Evolutionary conservation across 73 alveolate species (phyloP).

Genomic region (Uronychia setigera): DNA sequence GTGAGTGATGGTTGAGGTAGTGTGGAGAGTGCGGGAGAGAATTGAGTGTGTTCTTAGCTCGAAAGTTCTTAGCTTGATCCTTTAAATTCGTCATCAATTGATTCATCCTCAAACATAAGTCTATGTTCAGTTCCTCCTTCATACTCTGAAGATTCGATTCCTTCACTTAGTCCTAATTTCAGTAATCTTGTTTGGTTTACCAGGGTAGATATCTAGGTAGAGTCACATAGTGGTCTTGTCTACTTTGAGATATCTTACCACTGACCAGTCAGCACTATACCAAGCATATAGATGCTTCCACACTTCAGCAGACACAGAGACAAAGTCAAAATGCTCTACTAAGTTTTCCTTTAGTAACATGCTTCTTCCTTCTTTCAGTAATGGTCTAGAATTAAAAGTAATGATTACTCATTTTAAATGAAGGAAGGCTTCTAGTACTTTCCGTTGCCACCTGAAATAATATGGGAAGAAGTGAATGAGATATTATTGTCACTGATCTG

Average conservation of each 20-base stretch:
- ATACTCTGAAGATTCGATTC: no score
- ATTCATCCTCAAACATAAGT: no score
- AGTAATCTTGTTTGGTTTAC: no score
- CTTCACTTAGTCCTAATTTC: no score
- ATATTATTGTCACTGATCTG: not conserved
- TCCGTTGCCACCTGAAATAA: not conserved
- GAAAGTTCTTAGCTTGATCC: no score
- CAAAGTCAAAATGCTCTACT: slow-evolving; percentile 50
- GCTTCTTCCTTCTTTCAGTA: slow-evolving; percentile 29
- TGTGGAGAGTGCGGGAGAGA: no score
- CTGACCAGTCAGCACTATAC: slow-evolving; percentile 42
- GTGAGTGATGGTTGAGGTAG: no score
- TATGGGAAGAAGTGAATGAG: not conserved
- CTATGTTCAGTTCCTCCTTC: no score
- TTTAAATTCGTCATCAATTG: no score
- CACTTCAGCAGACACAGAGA: slow-evolving; percentile 13
- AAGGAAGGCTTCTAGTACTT: slow-evolving; percentile 9
- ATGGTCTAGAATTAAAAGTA: not conserved
- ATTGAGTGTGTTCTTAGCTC: no score
- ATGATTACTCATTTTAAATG: slow-evolving; percentile 17
- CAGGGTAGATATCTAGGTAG: slow-evolving; percentile 45
- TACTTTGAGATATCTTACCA: slow-evolving; percentile 35
- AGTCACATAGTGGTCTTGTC: slow-evolving; percentile 26
- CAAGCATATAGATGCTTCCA: slow-evolving; percentile 52
- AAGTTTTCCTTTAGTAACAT: slow-evolving; percentile 29